Evolutionary conservation across 371 early-diverging fungal genomes (phyloP).

Genomic region (Umbelopsis sp.): DNA sequence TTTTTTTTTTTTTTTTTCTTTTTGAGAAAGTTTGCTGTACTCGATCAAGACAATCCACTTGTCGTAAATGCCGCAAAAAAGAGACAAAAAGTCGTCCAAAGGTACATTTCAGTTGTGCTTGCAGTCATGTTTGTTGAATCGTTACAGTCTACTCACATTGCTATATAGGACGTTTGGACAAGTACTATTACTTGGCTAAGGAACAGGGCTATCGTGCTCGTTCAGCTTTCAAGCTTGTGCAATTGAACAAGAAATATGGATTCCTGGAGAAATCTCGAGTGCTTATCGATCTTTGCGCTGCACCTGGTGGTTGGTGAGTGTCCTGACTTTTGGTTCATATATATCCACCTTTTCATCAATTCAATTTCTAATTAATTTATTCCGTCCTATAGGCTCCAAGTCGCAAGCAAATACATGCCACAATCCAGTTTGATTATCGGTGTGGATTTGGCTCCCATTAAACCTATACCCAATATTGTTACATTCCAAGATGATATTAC

Average conservation of each 20-base stretch:
- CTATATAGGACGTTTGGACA: slow-evolving; percentile 93
- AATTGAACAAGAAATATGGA: slow-evolving; percentile 98
- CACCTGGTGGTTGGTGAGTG: slow-evolving; percentile 98
- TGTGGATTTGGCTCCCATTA: slow-evolving; percentile 98
- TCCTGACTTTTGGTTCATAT: no score
- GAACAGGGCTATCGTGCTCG: slow-evolving; percentile 99
- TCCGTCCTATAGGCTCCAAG: slow-evolving; percentile 77
- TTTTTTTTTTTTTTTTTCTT: slow-evolving; percentile 16
- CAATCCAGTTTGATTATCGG: slow-evolving; percentile 91
- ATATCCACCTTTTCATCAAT: no score
- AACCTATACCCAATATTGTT: slow-evolving; percentile 95
- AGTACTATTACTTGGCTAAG: slow-evolving; percentile 99
- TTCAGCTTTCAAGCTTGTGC: slow-evolving; percentile 99
- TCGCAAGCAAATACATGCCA: slow-evolving; percentile 97
- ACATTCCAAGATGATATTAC: slow-evolving; percentile 99
- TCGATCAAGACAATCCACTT: background rate
- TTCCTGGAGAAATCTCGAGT: slow-evolving; percentile 92
- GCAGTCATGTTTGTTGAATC: background rate
- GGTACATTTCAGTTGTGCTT: slow-evolving; percentile 26
- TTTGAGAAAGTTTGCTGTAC: background rate
- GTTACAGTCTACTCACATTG: background rate
- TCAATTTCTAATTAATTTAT: background rate
- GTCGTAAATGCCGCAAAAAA: slow-evolving; percentile 21
- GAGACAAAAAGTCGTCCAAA: slow-evolving; percentile 55
- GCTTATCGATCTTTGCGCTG: slow-evolving; percentile 99